Evolutionary conservation across 2,329 filamentous ascomycete species (phyloP).

Genomic region (Aureobasidium pullulans): DNA sequence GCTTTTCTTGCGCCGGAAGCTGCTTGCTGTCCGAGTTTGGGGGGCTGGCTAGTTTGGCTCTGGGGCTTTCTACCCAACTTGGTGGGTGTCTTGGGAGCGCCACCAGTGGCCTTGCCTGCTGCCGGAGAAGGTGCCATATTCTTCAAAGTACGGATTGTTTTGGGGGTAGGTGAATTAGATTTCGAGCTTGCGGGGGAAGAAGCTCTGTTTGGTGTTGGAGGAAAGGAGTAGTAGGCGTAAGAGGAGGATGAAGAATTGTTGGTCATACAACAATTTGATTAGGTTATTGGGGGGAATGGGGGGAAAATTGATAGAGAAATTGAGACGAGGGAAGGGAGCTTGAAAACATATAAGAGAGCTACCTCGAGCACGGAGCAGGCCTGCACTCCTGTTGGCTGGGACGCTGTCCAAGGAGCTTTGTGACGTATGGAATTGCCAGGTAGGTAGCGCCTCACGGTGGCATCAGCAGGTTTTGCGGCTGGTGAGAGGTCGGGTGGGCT

Average conservation of each 20-base stretch:
- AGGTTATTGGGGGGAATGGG: conserved; percentile 11
- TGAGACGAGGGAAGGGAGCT: conserved; percentile 11
- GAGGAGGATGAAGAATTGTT: conserved; percentile 37
- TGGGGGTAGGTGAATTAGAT: conserved; percentile 27
- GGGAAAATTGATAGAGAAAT: conserved; percentile 10
- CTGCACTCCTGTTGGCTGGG: background rate
- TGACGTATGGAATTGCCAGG: conserved; percentile 11
- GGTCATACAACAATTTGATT: conserved; percentile 35
- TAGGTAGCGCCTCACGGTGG: conserved; percentile 12
- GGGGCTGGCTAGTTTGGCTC: conserved; percentile 27
- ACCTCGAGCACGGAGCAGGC: conserved; percentile 8
- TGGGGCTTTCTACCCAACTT: conserved; percentile 42
- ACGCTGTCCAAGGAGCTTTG: background rate
- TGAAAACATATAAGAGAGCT: conserved; percentile 10
- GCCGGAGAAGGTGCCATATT: conserved; percentile 45
- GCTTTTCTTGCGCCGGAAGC: conserved; percentile 23
- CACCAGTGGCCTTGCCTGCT: conserved; percentile 40
- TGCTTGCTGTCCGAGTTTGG: conserved; percentile 34
- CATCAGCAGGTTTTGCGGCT: conserved; percentile 14
- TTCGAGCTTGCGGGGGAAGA: conserved; percentile 26
- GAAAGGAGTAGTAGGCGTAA: conserved; percentile 45
- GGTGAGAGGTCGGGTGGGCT: conserved; percentile 12
- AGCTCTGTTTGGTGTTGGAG: conserved; percentile 40
- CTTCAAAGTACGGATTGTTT: conserved; percentile 23
- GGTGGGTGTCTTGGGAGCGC: conserved; percentile 43